Evolutionary conservation across 768 basidiomycete species (phyloP), one percentile per base, ranked within the genome.

Genomic region (Omphalotus guepiniiformis): DNA sequence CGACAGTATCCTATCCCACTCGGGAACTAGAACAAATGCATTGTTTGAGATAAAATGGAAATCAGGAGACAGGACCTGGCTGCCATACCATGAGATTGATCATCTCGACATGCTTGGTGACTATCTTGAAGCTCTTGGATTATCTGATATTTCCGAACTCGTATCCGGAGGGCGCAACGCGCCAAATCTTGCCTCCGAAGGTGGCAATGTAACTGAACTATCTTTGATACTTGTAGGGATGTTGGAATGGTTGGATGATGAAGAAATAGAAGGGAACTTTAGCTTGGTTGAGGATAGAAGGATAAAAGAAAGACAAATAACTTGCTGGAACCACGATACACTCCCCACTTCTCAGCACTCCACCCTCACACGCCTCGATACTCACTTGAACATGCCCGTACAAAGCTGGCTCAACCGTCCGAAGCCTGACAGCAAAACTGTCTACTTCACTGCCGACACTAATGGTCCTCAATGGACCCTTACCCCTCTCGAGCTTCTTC

Each of bases 61-160:
- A 32, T 26, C 50, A 8, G 52, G 55, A 26, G 53, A 55, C 36
- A 32, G 45, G 3, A 55, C 48, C 13, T 67, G 66, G 66, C 19
- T 62, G 23, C 55, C 55, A 19, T 59, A 60, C 37, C 4, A 43
- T 19, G 16, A 53, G 4, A 45, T 67, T 0, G 26, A 49, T 3
- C 54, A 56, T 23, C 47, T 63, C 0, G 48, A 59, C 11, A 53
- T 56, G 2, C 35, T 67, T 3, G 15, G 22, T 0, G 35, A 56
- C 4, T 67, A 67, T 48, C 50, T 67, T 12, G 62, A 67, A 22
- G 53, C 53, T 0, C 18, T 56, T 19, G 65, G 65, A 5, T 47
- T 60, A 8, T 23, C 41, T 19, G 15, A 34, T 16, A 41, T 54
- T 12, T 22, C 9, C 4, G 19, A 51, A 11, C 39, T 56, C 1